Evolutionary conservation across 495 filamentous ascomycete genomes (phyloP).

Genomic region (Parachaetomium inaequale): DNA sequence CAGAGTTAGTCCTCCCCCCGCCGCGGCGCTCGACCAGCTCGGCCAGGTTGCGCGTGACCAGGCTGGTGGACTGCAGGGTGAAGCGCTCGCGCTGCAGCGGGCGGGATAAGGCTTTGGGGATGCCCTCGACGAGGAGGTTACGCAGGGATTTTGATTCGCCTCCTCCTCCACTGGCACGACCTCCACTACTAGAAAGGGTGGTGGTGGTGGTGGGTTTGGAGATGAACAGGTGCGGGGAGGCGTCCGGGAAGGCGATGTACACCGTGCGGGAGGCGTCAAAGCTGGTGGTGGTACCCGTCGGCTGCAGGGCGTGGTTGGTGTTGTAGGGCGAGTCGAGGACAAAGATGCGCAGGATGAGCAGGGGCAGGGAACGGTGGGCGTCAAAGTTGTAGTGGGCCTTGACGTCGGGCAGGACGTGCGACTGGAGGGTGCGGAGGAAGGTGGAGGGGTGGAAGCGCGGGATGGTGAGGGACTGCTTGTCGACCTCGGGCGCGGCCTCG

Average conservation of each 20-base stretch:
- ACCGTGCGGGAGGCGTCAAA: slow-evolving; percentile 61
- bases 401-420: slow-evolving; percentile 65
- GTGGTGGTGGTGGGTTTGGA: slow-evolving; percentile 47
- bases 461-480: slow-evolving; percentile 48
- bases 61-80: slow-evolving; percentile 57
- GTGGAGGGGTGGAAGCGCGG: slow-evolving; percentile 73
- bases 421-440: slow-evolving; percentile 69
- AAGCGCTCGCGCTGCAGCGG: slow-evolving; percentile 58
- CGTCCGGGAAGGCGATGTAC: slow-evolving; percentile 76
- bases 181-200: background rate
- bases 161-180: slow-evolving; percentile 10
- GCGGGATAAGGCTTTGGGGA: slow-evolving; percentile 73
- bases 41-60: slow-evolving; percentile 64
- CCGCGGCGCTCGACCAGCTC: slow-evolving; percentile 65
- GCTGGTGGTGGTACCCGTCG: slow-evolving; percentile 29
- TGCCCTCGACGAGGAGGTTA: slow-evolving; percentile 64
- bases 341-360: slow-evolving; percentile 71
- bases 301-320: slow-evolving; percentile 44
- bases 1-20: slow-evolving; percentile 59
- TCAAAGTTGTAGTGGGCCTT: slow-evolving; percentile 78
- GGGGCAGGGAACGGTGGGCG: slow-evolving; percentile 56
- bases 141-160: slow-evolving; percentile 62
- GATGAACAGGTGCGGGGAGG: slow-evolving; percentile 69
- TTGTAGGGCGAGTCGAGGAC: slow-evolving; percentile 70
- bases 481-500: slow-evolving; percentile 26